Evolutionary conservation across 2,329 filamentous ascomycete species (phyloP), one percentile per base, ranked within the genome.

Genomic region (Paraphoma sp.): DNA sequence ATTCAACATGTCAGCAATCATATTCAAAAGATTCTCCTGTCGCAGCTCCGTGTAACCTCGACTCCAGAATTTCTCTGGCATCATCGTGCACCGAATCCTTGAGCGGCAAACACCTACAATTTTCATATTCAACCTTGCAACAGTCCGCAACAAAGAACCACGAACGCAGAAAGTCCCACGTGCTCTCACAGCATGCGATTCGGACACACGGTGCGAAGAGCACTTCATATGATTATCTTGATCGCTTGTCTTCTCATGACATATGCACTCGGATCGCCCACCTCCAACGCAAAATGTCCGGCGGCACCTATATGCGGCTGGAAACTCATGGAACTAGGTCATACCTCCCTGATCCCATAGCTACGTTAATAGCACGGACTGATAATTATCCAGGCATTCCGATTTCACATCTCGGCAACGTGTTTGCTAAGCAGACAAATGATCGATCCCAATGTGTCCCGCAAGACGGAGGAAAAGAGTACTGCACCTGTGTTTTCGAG

Each of bases 401-500:
- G 10, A 63, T 65, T 28, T 38, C 55, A 2, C 40, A 40, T 17
- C 54, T 65, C 1, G 62, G 62, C 17, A 31, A 44, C 17, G 41
- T 53, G 16, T 65, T 57, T 30, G 60, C 55, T 2, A 33, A 50
- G 8, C 62, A 65, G 45, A 65, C 60, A 0, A 53, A 52, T 14
- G 58, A 65, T 46, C 53, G 54, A 4, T 61, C 62, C 4, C 46
- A 57, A 7, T 63, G 62, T n/a, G 48, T 51, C 3, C 17, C 23
- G 2, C 46, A 51, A 11, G 44, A 45, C 10, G 43, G 48, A 2
- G 60, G 53, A 3, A 29, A 33, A 3, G 46, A 33, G 7, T 65
- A 63, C 18, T 65, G 62, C 50, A 61, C 60, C 4, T 65, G 60
- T 30, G 59, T 65, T 6, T 63, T 59, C n/a, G 55, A 63, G 38